Conservation (phyloP, 1,139 yeast genomes). For the Kurtzmaniella natalensis region DNA sequence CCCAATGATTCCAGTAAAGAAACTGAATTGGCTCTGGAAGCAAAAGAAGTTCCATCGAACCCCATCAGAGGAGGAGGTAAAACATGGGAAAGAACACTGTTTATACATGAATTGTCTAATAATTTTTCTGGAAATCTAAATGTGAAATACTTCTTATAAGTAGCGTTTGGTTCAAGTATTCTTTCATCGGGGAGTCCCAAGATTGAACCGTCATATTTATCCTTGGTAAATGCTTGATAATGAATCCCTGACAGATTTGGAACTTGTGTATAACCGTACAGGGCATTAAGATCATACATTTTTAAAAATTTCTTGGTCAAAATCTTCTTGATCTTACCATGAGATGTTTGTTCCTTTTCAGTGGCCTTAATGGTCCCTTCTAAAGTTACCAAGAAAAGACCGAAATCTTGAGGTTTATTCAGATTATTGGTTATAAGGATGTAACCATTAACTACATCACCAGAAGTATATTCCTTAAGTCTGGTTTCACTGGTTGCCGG, state of each 20-base stretch:
- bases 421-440: slow-evolving; percentile 37
- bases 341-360: slow-evolving; percentile 18
- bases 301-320: slow-evolving; percentile 42
- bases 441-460: slow-evolving; percentile 36
- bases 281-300: slow-evolving; percentile 46
- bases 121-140: slow-evolving; percentile 58
- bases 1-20: slow-evolving; percentile 42
- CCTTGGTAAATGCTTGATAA: slow-evolving; percentile 40
- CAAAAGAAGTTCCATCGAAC: slow-evolving; percentile 42
- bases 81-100: slow-evolving; percentile 49
- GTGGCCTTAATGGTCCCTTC: slow-evolving; percentile 43
- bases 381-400: slow-evolving; percentile 42
- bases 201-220: slow-evolving; percentile 42
- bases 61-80: slow-evolving; percentile 67
- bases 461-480: slow-evolving; percentile 41
- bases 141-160: slow-evolving; percentile 59
- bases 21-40: slow-evolving; percentile 31
- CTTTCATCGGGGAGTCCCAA: slow-evolving; percentile 53
- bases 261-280: slow-evolving; percentile 39
- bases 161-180: slow-evolving; percentile 44
- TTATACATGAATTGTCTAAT: slow-evolving; percentile 55
- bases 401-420: slow-evolving; percentile 37
- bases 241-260: slow-evolving; percentile 50
- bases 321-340: slow-evolving; percentile 24
- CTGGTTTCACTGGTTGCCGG: slow-evolving; percentile 37